Evolutionary conservation across 179 eudicot species (phyloP).

Genomic region (Dionaea muscipula): DNA sequence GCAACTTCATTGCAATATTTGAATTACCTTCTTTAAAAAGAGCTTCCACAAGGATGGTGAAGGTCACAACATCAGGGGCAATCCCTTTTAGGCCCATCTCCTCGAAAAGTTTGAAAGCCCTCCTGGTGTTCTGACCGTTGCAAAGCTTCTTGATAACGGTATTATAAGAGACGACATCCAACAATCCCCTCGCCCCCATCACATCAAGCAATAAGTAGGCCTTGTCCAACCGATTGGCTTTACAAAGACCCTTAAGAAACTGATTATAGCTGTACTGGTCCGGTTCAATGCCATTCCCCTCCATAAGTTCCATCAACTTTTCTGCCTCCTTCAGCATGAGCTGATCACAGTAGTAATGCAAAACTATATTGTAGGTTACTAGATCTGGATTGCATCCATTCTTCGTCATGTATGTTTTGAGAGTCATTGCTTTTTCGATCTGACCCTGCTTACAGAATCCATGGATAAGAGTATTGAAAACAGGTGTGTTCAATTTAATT

Average conservation of each 20-base stretch:
- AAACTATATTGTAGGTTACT: slow-evolving; percentile 58
- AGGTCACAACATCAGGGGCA: slow-evolving; percentile 70
- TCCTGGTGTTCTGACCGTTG: slow-evolving; percentile 21
- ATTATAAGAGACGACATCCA: slow-evolving; percentile 74
- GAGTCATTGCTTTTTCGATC: slow-evolving; percentile 57
- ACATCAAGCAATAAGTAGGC: slow-evolving; percentile 62
- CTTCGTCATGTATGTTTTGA: slow-evolving; percentile 60
- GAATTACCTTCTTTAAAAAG: slow-evolving; percentile 53
- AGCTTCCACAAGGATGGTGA: slow-evolving; percentile 62
- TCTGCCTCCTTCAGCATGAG: slow-evolving; percentile 70
- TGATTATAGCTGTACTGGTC: slow-evolving; percentile 82
- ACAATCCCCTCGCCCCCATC: slow-evolving; percentile 64
- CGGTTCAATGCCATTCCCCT: slow-evolving; percentile 40
- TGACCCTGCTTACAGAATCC: slow-evolving; percentile 76
- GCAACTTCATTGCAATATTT: slow-evolving; percentile 41
- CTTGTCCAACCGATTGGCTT: slow-evolving; percentile 62
- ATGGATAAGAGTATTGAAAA: slow-evolving; percentile 66
- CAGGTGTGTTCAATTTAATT: slow-evolving; percentile 22
- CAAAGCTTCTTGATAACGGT: slow-evolving; percentile 66
- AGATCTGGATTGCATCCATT: slow-evolving; percentile 75
- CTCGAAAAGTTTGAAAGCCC: slow-evolving; percentile 54
- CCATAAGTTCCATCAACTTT: slow-evolving; percentile 60
- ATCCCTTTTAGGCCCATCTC: slow-evolving; percentile 68
- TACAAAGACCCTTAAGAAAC: slow-evolving; percentile 86
- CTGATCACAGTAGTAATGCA: slow-evolving; percentile 70